Evolutionary conservation across 176 grass and related monocot species (phyloP), one percentile per base, ranked within the genome.

Genomic region (Rhynchospora tenuis): DNA sequence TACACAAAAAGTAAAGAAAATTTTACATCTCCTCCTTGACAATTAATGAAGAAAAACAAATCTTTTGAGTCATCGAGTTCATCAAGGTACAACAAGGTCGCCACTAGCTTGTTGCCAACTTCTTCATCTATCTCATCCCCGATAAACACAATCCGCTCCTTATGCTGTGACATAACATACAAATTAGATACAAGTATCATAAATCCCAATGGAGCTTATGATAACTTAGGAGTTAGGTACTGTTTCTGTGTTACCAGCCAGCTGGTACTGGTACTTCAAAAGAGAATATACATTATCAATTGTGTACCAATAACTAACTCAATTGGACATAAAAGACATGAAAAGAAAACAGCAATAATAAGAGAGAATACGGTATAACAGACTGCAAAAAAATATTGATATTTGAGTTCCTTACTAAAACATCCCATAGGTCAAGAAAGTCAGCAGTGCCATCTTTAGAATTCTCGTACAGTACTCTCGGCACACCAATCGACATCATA

Each of bases 21-120:
- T 87, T 87, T 94, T 90, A 99, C 96, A 90, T 99, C 96, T 84
- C 96, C 96, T 62, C 96, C 96, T 82, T 84, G 91, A 28, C 93
- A 91, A 80, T 95, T 99, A 44, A 99, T 99, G 80, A 95, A 99
- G 15, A 99, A 78, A 84, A 87, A 84, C 60, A 99, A 82, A 81
- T 93, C 94, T 80, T 93, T 91, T 66, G 89, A 86, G 70, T 87
- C 84, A 44, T 99, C 93, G 14, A 93, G 57, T 71, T 86, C 94
- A 78, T 99, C 96, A 44, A 99, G 92, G 76, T 95, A 99, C 52
- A 99, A 29, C 88, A 99, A 90, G 75, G 89, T 92, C 28, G 93
- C 90, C 84, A 99, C 87, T n/a, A 99, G 88, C 89, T 95, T 89
- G 65, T 99, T 93, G 64, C 92, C 87, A 80, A 87, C 88, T 78